Percentiles rank a stretch among this genome's conserved stretches.
phyloP scores from a whole-genome alignment of 2,329 filamentous ascomycete genomes.

The Alternaria burnsii region DNA sequence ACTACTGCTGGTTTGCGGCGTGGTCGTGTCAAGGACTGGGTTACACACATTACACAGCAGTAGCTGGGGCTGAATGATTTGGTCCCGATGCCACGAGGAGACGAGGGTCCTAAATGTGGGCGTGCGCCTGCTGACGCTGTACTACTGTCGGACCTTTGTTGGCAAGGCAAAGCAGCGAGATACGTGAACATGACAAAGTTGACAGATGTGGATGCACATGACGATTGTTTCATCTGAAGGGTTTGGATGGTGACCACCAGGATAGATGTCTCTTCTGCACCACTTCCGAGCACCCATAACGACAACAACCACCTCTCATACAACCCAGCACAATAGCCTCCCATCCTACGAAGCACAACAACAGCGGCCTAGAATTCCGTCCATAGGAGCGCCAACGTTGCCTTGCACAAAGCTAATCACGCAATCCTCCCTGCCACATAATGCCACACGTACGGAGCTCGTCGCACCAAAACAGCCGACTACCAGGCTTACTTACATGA shows the following conservation, averaged over 20 bases:
- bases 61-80: slow-evolving; percentile 26
- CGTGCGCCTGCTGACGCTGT: slow-evolving; percentile 11
- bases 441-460: slow-evolving; percentile 5
- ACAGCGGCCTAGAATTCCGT: background rate
- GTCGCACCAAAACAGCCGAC: slow-evolving; percentile 11
- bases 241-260: background rate
- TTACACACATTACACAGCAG: slow-evolving; percentile 42
- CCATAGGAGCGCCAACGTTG: background rate
- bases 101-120: slow-evolving; percentile 16
- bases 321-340: slow-evolving; percentile 1
- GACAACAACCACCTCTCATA: slow-evolving; percentile 4
- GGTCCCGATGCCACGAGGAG: slow-evolving; percentile 21
- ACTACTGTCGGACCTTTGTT: slow-evolving; percentile 12
- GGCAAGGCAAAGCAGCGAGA: slow-evolving; percentile 10
- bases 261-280: slow-evolving; percentile 5
- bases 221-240: background rate
- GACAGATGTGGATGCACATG: background rate
- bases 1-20: slow-evolving; percentile 36
- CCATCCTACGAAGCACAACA: slow-evolving; percentile 9
- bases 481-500: slow-evolving; percentile 10
- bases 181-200: background rate
- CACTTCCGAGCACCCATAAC: slow-evolving; percentile 6
- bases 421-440: slow-evolving; percentile 12
- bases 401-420: slow-evolving; percentile 12
- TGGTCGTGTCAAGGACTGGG: slow-evolving; percentile 31